Base-by-base conservation (phyloP, 148 eudicot species). In the Euryodendron excelsum region DNA sequence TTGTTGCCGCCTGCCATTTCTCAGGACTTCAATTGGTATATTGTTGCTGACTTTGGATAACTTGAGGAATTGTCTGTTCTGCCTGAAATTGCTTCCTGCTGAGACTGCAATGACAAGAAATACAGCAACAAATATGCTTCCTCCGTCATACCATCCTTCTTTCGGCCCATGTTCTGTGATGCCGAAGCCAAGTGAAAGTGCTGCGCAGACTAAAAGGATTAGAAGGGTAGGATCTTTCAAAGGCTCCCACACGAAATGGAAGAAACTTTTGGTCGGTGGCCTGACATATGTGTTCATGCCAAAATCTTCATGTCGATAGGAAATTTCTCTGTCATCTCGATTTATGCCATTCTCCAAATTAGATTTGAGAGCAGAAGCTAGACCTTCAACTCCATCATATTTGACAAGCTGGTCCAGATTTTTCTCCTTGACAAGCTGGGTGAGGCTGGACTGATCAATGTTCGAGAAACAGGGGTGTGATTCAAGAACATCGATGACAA, bases 131-230 rank as follows among this genome's bases (percentile, higher is more conserved):
- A 74, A 48, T 28, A 79, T 82, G 73, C 78, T 85, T 18, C 76
- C 83, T 1, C 87, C 85, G 8, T 85, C 81, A 9, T 76, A 73
- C 85, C 85, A 80, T 27, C 86, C 84, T 79, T 79, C 75, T 39
- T 70, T 44, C 18, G 45, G 27, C 1, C 75, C 80, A 23, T 78
- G 7, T 59, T 78, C 69, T 39, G 70, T 78, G n/a, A 78, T 78
- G 3, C 80, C 75, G 20, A 70, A 78, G 7, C 75, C 80, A 5
- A 78, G 76, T 1, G 80, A 78, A 59, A 78, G 76, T 0, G 69
- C 64, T 0, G 60, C 80, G 18, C 80, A 78, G 21, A 44, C 69
- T 25, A 71, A 69, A 48, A 78, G 76, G 23, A 71, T 71, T 4
- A 71, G 8, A 18, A 78, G 70, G 2, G 80, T 78, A 15, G 30